A percentile compares a stretch with the other conserved stretches of the same genome.
These are phyloP conservation scores for Penicillium sclerotigenum DNA, from an alignment of 2,329 filamentous ascomycete genomes.

Conservation along the genomic window DNA sequence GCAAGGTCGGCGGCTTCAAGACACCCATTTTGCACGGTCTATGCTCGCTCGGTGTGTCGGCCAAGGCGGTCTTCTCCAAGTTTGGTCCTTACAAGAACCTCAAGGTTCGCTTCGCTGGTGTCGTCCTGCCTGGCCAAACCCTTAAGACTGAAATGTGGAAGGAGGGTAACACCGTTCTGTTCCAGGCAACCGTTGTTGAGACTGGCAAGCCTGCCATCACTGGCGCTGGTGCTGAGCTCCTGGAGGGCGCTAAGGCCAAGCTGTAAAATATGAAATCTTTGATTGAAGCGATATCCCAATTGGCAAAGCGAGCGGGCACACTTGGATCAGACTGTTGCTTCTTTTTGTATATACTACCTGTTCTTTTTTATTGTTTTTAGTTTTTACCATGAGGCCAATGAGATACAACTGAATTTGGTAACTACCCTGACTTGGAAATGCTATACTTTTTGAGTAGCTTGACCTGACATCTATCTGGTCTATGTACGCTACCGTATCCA, in stretches of 20 bases:
- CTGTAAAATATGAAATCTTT: conserved; percentile 40
- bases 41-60: conserved; percentile 87
- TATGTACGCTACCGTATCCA: background rate
- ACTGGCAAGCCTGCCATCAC: conserved; percentile 85
- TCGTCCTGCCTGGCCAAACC: conserved; percentile 84
- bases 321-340: conserved; percentile 18
- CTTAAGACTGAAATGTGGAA: conserved; percentile 93
- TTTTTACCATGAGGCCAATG: conserved; percentile 1
- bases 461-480: background rate
- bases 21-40: conserved; percentile 94
- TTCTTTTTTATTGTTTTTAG: conserved; percentile 4
- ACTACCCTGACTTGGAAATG: background rate
- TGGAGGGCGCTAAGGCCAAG: conserved; percentile 51
- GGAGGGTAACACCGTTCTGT: conserved; percentile 73
- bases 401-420: background rate
- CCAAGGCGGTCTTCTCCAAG: conserved; percentile 81
- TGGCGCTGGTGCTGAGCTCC: conserved; percentile 74
- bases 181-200: conserved; percentile 87
- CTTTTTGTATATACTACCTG: conserved; percentile 25
- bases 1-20: conserved; percentile 93
- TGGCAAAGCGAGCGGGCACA: conserved; percentile 14
- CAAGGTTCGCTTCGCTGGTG: conserved; percentile 86
- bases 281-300: conserved; percentile 19
- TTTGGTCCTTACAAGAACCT: conserved; percentile 85
- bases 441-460: background rate